phyloP scores from a whole-genome alignment of 371 early-diverging fungal genomes.

The Rhizopus microsporus region DNA sequence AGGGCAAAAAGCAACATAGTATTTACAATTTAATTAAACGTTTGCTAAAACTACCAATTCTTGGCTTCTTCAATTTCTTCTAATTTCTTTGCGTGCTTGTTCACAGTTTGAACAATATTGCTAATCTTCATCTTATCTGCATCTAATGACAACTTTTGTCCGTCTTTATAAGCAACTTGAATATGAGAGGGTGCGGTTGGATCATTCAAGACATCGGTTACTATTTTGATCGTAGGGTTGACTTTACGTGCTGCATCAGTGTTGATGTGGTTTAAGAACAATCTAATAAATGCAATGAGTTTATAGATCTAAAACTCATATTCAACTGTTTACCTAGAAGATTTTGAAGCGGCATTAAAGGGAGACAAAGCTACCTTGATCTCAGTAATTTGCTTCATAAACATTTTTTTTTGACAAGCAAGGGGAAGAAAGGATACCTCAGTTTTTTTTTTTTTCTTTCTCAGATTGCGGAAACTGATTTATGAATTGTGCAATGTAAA shows the following conservation, averaged over 20 bases:
- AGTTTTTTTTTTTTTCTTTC: neutral
- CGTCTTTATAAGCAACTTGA: conserved; percentile 59
- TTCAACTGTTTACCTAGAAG: conserved; percentile 38
- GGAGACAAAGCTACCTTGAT: conserved; percentile 53
- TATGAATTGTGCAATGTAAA: too few species aligned
- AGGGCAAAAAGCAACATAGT: too few species aligned
- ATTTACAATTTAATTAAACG: too few species aligned
- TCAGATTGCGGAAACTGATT: neutral
- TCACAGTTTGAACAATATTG: conserved; percentile 53
- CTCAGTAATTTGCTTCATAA: conserved; percentile 48
- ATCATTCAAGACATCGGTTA: conserved; percentile 50
- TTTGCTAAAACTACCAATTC: conserved; percentile 35
- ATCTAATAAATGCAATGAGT: conserved; percentile 29
- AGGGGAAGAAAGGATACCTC: neutral
- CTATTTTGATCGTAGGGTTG: conserved; percentile 59
- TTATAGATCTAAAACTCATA: neutral
- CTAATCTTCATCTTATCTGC: conserved; percentile 57
- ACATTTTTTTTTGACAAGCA: conserved; percentile 27
- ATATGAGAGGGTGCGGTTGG: conserved; percentile 49
- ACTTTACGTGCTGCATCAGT: conserved; percentile 53
- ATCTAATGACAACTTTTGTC: conserved; percentile 54
- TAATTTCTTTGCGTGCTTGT: conserved; percentile 61
- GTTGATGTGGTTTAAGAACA: conserved; percentile 60
- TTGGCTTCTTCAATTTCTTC: conserved; percentile 64
- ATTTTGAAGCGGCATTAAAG: conserved; percentile 45